phyloP scores from a whole-genome alignment of 148 eudicot genomes.

The Camellia lanceoleosa region DNA sequence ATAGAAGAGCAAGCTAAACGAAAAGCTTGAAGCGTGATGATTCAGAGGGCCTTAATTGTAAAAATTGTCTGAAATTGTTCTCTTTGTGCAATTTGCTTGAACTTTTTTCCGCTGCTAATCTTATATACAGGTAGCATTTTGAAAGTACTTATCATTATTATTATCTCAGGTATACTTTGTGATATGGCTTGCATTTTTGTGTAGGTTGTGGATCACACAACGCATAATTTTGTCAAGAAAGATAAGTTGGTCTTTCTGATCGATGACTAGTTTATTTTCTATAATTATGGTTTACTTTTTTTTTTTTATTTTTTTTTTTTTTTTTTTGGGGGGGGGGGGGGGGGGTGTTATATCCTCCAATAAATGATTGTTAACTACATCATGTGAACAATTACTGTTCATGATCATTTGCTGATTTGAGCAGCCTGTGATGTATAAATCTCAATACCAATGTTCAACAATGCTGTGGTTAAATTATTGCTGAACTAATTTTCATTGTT shows the following conservation, averaged over 20 bases:
- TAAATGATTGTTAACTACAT: background rate
- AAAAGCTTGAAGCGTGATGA: no score
- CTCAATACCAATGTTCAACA: background rate
- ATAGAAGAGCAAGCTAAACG: no score
- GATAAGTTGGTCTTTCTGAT: conserved; percentile 45
- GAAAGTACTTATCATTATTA: background rate
- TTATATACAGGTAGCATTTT: no score
- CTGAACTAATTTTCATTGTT: background rate
- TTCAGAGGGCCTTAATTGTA: no score
- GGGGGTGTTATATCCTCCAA: background rate
- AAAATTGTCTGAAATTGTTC: no score
- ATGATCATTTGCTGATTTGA: background rate
- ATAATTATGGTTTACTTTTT: no score
- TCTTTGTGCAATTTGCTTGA: no score
- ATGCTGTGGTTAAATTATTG: background rate
- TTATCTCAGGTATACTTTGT: background rate
- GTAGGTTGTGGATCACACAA: conserved; percentile 79
- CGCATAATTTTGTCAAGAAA: conserved; percentile 41
- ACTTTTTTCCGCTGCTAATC: no score
- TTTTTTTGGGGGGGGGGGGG: no score
- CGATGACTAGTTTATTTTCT: conserved; percentile 34
- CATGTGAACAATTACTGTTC: background rate
- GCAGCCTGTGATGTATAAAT: background rate
- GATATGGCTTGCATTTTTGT: conserved; percentile 14
- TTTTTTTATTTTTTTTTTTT: no score